Evolutionary conservation across 2,329 filamentous ascomycete species (phyloP), one percentile per base, ranked within the genome.

Genomic region (Xylariomycetidae sp.): DNA sequence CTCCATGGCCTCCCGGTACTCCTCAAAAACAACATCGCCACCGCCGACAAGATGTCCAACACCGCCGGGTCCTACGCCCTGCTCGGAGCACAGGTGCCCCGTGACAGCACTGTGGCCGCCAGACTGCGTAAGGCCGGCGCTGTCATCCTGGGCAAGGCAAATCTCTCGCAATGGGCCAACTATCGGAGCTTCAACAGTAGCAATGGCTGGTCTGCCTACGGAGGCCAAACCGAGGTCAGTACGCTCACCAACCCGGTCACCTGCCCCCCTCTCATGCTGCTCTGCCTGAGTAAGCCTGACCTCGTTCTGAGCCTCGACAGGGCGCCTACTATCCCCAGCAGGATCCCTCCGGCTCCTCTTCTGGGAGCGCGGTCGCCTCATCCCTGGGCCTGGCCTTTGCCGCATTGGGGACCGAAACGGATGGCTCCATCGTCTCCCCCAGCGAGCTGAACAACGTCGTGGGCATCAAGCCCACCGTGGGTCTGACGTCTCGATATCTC

Each of bases 21-120:
- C 5, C 64, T 83, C 57, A 84, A 84, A 53, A 73, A 80, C 56
- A 81, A 79, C 49, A 80, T 84, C 30, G 77, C 71, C 10, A 82
- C 78, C 0, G 52, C 58, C 2, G 77, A 82, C 48, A 53, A 63
- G 38, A 78, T 82, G 74, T 70, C 76, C 47, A 82, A 74, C 41
- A 77, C 60, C 0, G 62, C 78, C 3, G 80, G 80, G 3, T 85
- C 79, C 0, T 80, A 69, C 40, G 70, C 76, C 2, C 62, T 85
- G 0, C 48, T 78, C 0, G 76, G 77, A 0, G 70, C 78, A 7
- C 72, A 66, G 42, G 65, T 76, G 0, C 64, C 68, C 7, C 52
- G 59, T 15, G 80, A 84, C 45, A 68, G 72, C 9, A 76, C 74
- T 0, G 59, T 83, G 3, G 76, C 68, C 3, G 58, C 63, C 10